phyloP scores from a whole-genome alignment of 2,329 filamentous ascomycete genomes.

The Fusarium udum region DNA sequence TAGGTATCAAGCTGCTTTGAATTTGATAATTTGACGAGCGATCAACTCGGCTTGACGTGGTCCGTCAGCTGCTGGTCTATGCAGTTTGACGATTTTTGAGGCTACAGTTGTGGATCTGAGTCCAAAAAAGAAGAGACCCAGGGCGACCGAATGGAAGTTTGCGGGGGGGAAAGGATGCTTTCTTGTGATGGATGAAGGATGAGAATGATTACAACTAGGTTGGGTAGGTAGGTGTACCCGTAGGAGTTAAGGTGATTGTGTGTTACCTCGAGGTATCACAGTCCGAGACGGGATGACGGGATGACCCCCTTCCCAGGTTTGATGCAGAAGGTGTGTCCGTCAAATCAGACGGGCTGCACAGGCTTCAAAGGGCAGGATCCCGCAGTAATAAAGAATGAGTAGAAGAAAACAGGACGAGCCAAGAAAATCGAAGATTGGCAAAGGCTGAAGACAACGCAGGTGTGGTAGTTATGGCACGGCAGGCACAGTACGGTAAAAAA shows the following conservation, averaged over 20 bases:
- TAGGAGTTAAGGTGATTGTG: neutral
- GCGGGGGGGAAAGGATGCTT: neutral
- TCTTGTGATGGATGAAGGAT: conserved; percentile 28
- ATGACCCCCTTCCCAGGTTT: conserved; percentile 6
- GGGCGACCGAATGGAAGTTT: neutral
- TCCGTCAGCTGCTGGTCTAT: conserved; percentile 20
- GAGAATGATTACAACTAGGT: conserved; percentile 20
- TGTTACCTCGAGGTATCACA: conserved; percentile 9
- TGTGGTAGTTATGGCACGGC: neutral
- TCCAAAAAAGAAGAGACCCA: neutral
- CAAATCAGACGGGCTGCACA: neutral
- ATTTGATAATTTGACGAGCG: conserved; percentile 13
- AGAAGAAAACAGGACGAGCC: conserved; percentile 16
- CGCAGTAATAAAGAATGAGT: conserved; percentile 25
- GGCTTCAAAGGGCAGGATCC: neutral
- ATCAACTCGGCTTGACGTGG: conserved; percentile 10
- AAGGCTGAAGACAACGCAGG: conserved; percentile 6
- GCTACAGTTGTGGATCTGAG: conserved; percentile 29
- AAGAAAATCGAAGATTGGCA: conserved; percentile 2
- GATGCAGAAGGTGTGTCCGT: neutral
- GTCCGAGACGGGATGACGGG: conserved; percentile 2
- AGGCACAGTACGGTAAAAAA: conserved; percentile 6
- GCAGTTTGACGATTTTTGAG: conserved; percentile 8
- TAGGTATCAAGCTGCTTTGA: conserved; percentile 7
- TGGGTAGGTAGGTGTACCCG: neutral